phyloP scores from a whole-genome alignment of 2,329 filamentous ascomycete genomes.

The Grosmannia serpens region DNA sequence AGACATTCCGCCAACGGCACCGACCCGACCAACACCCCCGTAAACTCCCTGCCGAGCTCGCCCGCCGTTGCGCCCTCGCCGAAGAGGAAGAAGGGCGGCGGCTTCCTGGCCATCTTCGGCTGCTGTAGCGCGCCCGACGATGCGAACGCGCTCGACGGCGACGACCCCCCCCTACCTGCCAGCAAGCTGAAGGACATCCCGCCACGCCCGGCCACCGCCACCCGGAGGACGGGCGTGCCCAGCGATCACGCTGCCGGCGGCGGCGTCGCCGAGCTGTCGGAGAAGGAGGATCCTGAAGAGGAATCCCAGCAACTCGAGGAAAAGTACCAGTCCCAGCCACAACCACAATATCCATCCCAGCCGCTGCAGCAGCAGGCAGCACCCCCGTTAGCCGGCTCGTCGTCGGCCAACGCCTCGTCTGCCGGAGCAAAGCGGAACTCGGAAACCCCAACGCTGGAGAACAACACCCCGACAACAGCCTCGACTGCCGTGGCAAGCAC shows the following conservation, averaged over 20 bases:
- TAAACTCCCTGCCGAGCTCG: slow-evolving; percentile 39
- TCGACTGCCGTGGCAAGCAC: slow-evolving; percentile 9
- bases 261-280: slow-evolving; percentile 30
- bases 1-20: slow-evolving; percentile 41
- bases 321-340: slow-evolving; percentile 2
- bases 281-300: slow-evolving; percentile 34
- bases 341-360: not conserved
- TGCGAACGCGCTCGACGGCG: slow-evolving; percentile 39
- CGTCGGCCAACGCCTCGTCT: slow-evolving; percentile 19
- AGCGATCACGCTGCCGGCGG: slow-evolving; percentile 33
- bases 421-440: slow-evolving; percentile 33
- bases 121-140: slow-evolving; percentile 57
- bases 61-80: slow-evolving; percentile 31
- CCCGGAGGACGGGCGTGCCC: slow-evolving; percentile 39
- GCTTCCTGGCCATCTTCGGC: slow-evolving; percentile 46
- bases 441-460: slow-evolving; percentile 30
- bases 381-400: slow-evolving; percentile 11
- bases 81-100: slow-evolving; percentile 40
- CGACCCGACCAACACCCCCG: slow-evolving; percentile 36
- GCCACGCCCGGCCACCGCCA: slow-evolving; percentile 41
- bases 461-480: slow-evolving; percentile 23
- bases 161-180: slow-evolving; percentile 38
- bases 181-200: slow-evolving; percentile 49
- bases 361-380: slow-evolving; percentile 2
- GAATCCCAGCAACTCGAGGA: slow-evolving; percentile 7